Base-by-base conservation (phyloP, 352 stramenopile species). In the Globisporangium cystogenes region DNA sequence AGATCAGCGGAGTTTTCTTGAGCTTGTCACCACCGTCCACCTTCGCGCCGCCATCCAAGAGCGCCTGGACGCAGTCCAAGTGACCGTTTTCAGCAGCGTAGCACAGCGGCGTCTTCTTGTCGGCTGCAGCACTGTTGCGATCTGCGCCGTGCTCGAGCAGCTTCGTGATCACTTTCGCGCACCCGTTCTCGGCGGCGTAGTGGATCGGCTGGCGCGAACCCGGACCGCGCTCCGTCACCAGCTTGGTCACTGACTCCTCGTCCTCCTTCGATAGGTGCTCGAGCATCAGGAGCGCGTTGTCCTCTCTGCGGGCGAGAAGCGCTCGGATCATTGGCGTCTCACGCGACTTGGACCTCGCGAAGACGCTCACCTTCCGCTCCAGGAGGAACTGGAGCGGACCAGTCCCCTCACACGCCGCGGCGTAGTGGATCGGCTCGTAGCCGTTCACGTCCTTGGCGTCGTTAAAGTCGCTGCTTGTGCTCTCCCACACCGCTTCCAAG, bases 1-100 rank as follows among this genome's bases (percentile, higher is more conserved):
- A 67, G 10, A 93, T 85, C 5, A 93, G 62, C 24, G 82, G 82
- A 1, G 82, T 90, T 48, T 89, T 89, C 55, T 87, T 86, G 14
- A 88, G 66, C 43, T 93, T 93, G 57, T 93, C 71, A 12, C 71
- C 67, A 1, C 70, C 27, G 59, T 90, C 68, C 8, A 90, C 67
- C 5, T 83, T 83, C 3, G 77, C 78, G 3, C 62, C 65, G 15
- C 86, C 66, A 4, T 74, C 58, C 4, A 90, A 35, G 11, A 93
- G 55, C 1, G 79, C 26, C 7, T 72, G 57, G 3, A 89, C 72
- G 31, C 71, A 85, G 14, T 86, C 70, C 1, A 84, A 45, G 47
- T 87, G 75, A 4, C 82, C 82, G 14, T 59, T 48, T 26, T 87
- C 68, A 1, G 82, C 74, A 23, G 82, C 79, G 20, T 88, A 56